These are phyloP conservation scores for Cutaneotrichosporon sp. DNA, from an alignment of 1,284 basidiomycete genomes.

Conservation along the genomic window DNA sequence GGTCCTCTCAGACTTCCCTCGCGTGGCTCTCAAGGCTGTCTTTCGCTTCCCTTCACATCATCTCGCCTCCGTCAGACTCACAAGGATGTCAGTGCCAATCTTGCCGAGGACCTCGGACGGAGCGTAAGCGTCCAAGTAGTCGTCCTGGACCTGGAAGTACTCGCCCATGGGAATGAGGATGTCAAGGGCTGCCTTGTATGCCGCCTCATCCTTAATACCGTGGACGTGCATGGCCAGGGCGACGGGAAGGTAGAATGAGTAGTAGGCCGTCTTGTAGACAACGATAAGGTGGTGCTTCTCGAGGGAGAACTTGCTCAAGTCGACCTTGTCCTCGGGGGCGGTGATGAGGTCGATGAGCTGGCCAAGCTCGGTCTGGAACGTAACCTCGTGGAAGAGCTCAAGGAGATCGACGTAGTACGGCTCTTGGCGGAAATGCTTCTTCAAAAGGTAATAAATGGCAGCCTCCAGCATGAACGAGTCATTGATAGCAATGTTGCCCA, in stretches of 20 bases:
- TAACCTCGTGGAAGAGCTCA: slow-evolving; percentile 85
- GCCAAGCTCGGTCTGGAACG: slow-evolving; percentile 92
- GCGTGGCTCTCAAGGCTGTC: too few relatives aligned
- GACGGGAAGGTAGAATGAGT: slow-evolving; percentile 98
- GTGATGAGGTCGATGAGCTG: slow-evolving; percentile 95
- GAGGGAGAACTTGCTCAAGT: slow-evolving; percentile 78
- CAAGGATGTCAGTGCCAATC: slow-evolving; percentile 91
- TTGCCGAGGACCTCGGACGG: slow-evolving; percentile 92
- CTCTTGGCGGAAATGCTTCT: slow-evolving; percentile 77
- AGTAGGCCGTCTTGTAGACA: slow-evolving; percentile 95
- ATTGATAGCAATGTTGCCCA: slow-evolving; percentile 90
- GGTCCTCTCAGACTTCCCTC: too few relatives aligned
- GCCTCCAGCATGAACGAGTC: slow-evolving; percentile 95
- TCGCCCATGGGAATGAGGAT: slow-evolving; percentile 92
- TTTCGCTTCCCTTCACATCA: neutral
- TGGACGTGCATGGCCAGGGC: slow-evolving; percentile 81
- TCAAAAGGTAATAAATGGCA: slow-evolving; percentile 86
- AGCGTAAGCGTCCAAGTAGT: slow-evolving; percentile 90
- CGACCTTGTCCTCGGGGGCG: slow-evolving; percentile 83
- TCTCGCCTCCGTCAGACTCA: neutral
- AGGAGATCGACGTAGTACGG: slow-evolving; percentile 81
- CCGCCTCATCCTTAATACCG: slow-evolving; percentile 63
- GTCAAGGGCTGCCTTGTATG: slow-evolving; percentile 72
- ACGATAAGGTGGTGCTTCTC: slow-evolving; percentile 89
- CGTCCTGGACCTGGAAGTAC: slow-evolving; percentile 99